These are phyloP conservation scores for Chlorella variabilis DNA, from an alignment of 163 green algal species.

Conservation along the genomic window DNA sequence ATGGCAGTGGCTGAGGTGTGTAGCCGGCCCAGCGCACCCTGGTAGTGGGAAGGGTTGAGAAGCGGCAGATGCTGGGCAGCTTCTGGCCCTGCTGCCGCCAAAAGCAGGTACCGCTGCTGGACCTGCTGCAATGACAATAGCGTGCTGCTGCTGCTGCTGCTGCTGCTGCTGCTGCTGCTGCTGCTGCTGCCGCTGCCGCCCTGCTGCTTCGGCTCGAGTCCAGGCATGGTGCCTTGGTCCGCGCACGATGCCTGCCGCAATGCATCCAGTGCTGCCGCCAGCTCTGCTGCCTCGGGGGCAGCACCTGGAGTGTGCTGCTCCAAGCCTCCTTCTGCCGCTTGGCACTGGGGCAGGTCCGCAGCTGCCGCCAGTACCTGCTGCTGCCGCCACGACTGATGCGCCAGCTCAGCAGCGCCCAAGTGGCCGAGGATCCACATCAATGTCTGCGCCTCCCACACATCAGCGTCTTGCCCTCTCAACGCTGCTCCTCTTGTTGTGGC, in stretches of 20 bases:
- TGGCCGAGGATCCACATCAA: not conserved
- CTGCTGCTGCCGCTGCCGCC: not conserved
- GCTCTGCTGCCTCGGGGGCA: not conserved
- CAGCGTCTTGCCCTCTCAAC: not conserved
- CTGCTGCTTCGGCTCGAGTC: not conserved
- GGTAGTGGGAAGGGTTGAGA: conserved; percentile 15
- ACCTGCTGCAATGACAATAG: not conserved
- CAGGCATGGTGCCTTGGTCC: no score
- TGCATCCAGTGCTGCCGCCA: not conserved
- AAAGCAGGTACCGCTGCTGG: conserved; percentile 19
- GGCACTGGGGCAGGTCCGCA: not conserved
- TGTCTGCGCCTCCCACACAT: not conserved
- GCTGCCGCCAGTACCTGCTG: not conserved
- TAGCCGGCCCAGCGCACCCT: not conserved
- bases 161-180: not conserved
- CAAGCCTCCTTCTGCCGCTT: not conserved
- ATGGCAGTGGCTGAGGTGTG: not conserved
- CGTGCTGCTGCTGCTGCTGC: not conserved
- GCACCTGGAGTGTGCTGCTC: not conserved
- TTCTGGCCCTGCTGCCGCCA: not conserved
- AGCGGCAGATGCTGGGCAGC: conserved; percentile 11
- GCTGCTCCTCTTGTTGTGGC: not conserved
- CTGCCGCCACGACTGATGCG: not conserved
- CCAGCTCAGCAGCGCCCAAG: not conserved
- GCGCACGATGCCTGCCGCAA: not conserved